Percentiles rank a stretch among this genome's conserved stretches.
Evolutionary conservation across 2,329 filamentous ascomycete species (phyloP).

Genomic region (Claviceps cyperi): DNA sequence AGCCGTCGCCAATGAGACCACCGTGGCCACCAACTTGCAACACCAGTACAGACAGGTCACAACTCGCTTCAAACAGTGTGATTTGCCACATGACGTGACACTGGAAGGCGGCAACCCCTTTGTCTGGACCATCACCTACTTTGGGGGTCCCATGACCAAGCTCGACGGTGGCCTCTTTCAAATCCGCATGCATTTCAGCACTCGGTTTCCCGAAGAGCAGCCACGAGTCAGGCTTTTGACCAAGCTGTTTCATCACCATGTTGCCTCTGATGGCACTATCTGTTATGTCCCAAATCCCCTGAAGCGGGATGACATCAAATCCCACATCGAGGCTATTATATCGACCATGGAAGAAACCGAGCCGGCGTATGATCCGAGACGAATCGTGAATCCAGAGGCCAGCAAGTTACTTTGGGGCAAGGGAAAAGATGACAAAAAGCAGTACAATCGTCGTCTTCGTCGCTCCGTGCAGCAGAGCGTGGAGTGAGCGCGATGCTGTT

Average conservation of each 20-base stretch:
- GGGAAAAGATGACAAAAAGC: constrained; percentile 56
- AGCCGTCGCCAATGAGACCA: constrained; percentile 49
- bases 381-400: constrained; percentile 74
- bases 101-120: constrained; percentile 77
- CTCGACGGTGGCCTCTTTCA: constrained; percentile 83
- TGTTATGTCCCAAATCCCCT: constrained; percentile 58
- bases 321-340: constrained; percentile 75
- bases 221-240: constrained; percentile 73
- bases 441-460: constrained; percentile 69
- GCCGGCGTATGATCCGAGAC: constrained; percentile 80
- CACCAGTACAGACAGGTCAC: constrained; percentile 75
- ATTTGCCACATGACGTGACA: constrained; percentile 59
- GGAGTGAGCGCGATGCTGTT: constrained; percentile 31
- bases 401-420: constrained; percentile 77
- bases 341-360: constrained; percentile 72
- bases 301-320: constrained; percentile 59
- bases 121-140: constrained; percentile 76
- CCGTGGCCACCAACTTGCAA: constrained; percentile 67
- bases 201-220: constrained; percentile 75
- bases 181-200: constrained; percentile 66
- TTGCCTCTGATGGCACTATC: constrained; percentile 64
- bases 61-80: constrained; percentile 56
- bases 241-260: constrained; percentile 73
- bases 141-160: constrained; percentile 84
- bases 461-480: constrained; percentile 59